Percentiles rank a stretch among this genome's conserved stretches.
Evolutionary conservation across 129 eudicot genomes (phyloP).

Genomic region (sunflower (Helianthus annuus)): DNA sequence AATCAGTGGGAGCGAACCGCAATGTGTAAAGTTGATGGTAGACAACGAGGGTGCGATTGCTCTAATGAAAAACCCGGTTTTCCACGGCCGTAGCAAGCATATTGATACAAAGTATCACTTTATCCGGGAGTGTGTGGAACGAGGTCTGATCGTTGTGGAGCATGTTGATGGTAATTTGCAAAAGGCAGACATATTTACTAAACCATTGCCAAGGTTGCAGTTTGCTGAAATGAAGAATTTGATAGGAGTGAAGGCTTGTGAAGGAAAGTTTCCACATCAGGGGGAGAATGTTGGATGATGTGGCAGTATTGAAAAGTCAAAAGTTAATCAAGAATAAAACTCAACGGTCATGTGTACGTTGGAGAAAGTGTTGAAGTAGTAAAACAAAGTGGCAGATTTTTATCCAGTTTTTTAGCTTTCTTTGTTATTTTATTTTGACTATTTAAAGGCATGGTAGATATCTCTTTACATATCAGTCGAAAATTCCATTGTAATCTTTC

Average conservation of each 20-base stretch:
- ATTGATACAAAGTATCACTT: not conserved
- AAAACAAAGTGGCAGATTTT: too few species aligned
- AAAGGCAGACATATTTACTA: not conserved
- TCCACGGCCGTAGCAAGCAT: not conserved
- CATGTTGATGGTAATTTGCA: not conserved
- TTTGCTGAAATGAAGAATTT: too few species aligned
- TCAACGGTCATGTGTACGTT: too few species aligned
- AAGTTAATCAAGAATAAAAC: too few species aligned
- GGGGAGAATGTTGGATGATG: not conserved
- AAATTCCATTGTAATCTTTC: too few species aligned
- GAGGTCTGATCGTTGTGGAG: not conserved
- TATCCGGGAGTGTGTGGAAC: not conserved
- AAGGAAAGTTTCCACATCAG: not conserved
- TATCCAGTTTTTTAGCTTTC: too few species aligned
- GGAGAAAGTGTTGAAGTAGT: too few species aligned
- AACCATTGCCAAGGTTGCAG: not conserved
- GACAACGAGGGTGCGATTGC: not conserved
- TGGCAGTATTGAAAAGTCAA: too few species aligned
- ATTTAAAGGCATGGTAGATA: too few species aligned
- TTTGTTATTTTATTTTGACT: too few species aligned
- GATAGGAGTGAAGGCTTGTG: not conserved
- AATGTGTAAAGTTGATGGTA: not conserved
- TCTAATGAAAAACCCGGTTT: not conserved
- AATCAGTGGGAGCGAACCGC: not conserved
- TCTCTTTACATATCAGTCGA: too few species aligned